Evolutionary conservation across 352 stramenopile species (phyloP).

Genomic region (Phytophthora gonapodyides): DNA sequence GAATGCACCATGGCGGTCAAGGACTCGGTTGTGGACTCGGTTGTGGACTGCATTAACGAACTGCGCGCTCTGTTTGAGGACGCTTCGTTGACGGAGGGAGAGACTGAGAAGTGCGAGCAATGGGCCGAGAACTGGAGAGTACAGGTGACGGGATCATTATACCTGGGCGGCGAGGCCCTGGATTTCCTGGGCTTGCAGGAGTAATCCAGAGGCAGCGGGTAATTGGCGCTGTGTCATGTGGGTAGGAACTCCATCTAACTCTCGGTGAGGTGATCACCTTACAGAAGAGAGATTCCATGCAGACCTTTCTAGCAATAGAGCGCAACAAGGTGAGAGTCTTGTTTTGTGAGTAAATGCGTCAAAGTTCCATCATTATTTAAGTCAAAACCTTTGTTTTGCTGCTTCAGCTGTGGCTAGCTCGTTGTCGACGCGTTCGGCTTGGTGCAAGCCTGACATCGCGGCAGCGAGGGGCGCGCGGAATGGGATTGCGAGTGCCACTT

Average conservation of each 20-base stretch:
- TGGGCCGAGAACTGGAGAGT: conserved; percentile 56
- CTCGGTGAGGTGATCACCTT: conserved; percentile 11
- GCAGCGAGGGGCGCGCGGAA: too few relatives aligned
- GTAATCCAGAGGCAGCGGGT: conserved; percentile 23
- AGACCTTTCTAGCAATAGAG: conserved; percentile 10
- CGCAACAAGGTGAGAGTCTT: too few relatives aligned
- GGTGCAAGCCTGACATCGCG: too few relatives aligned
- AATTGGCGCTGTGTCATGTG: not conserved
- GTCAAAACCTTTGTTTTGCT: too few relatives aligned
- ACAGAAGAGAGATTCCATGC: conserved; percentile 37
- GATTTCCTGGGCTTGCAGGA: conserved; percentile 69
- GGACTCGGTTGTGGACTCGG: conserved; percentile 64
- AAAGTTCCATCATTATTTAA: too few relatives aligned
- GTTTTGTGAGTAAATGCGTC: too few relatives aligned
- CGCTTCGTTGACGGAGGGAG: conserved; percentile 16
- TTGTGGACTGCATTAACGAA: conserved; percentile 60
- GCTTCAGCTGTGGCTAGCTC: too few relatives aligned
- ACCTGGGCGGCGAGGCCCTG: conserved; percentile 70
- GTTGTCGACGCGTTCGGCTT: too few relatives aligned
- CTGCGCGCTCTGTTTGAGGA: conserved; percentile 41
- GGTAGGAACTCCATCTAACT: conserved; percentile 35
- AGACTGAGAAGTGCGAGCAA: conserved; percentile 9
- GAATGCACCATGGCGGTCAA: conserved; percentile 45
- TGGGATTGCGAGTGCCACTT: too few relatives aligned
- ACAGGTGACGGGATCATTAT: conserved; percentile 77